These are phyloP conservation scores for Ilyonectria destructans DNA, from an alignment of 2,329 filamentous ascomycete genomes.

Conservation along the genomic window DNA sequence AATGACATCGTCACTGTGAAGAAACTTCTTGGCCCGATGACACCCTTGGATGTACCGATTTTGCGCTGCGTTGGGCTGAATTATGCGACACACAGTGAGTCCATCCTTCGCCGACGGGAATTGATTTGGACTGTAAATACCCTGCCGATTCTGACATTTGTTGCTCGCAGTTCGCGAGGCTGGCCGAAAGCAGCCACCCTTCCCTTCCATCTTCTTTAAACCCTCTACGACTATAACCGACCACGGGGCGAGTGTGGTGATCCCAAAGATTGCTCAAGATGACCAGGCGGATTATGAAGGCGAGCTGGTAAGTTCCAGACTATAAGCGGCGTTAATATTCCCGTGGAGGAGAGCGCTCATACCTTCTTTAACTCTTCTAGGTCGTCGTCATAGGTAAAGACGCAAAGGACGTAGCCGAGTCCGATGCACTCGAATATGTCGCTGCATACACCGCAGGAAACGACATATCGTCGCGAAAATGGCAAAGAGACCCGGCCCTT, in stretches of 20 bases:
- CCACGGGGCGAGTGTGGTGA: constrained; percentile 57
- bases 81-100: constrained; percentile 70
- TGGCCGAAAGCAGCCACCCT: constrained; percentile 65
- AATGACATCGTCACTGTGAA: constrained; percentile 70
- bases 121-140: neutral
- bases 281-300: constrained; percentile 66
- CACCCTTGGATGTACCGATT: constrained; percentile 67
- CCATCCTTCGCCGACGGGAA: neutral
- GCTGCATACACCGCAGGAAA: constrained; percentile 70
- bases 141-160: neutral
- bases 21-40: constrained; percentile 68
- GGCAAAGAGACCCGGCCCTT: constrained; percentile 64
- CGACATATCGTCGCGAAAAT: constrained; percentile 68
- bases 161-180: constrained; percentile 64
- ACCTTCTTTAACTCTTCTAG: neutral
- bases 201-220: constrained; percentile 68
- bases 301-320: constrained; percentile 51
- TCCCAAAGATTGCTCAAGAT: constrained; percentile 66
- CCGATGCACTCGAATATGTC: constrained; percentile 65
- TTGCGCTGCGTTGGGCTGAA: constrained; percentile 74
- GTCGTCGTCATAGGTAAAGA: constrained; percentile 64
- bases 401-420: constrained; percentile 63
- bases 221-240: constrained; percentile 58
- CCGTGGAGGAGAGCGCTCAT: too few relatives aligned
- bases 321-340: too few relatives aligned